Percentiles rank a stretch among this genome's conserved stretches.
Evolutionary conservation across 495 filamentous ascomycete genomes (phyloP).

Genomic region (Neurospora sp.): DNA sequence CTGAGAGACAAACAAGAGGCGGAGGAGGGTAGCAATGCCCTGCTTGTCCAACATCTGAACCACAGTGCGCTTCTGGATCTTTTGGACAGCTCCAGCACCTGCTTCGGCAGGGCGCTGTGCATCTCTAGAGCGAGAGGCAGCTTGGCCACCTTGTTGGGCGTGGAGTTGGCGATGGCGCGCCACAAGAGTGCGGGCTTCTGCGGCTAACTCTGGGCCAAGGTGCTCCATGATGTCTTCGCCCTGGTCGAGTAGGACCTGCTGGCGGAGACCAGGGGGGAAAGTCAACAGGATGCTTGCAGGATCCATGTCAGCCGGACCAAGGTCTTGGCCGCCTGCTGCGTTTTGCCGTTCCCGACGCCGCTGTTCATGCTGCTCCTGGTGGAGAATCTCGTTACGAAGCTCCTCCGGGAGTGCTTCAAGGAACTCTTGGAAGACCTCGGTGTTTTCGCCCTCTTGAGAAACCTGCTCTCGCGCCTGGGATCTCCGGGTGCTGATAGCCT

Average conservation of each 20-base stretch:
- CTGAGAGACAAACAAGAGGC: constrained; percentile 93
- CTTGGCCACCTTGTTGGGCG: not conserved
- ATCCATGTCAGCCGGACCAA: constrained; percentile 76
- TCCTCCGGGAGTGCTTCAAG: constrained; percentile 84
- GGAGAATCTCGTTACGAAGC: constrained; percentile 78
- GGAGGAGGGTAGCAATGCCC: constrained; percentile 85
- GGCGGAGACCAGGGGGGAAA: constrained; percentile 72
- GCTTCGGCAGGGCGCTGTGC: constrained; percentile 17
- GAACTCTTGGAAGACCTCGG: constrained; percentile 90
- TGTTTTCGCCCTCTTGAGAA: constrained; percentile 62
- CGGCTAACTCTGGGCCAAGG: constrained; percentile 74
- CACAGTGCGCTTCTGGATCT: constrained; percentile 65
- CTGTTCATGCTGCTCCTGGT: constrained; percentile 80
- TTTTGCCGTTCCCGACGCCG: constrained; percentile 67
- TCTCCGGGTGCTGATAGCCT: constrained; percentile 72
- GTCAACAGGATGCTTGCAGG: constrained; percentile 85
- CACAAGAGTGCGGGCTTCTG: constrained; percentile 64
- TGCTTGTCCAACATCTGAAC: constrained; percentile 96
- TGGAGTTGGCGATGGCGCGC: constrained; percentile 15
- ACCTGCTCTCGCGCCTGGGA: constrained; percentile 61
- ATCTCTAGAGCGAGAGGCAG: constrained; percentile 17
- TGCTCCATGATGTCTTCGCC: constrained; percentile 79
- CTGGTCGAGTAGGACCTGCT: constrained; percentile 81
- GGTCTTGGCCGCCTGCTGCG: constrained; percentile 39
- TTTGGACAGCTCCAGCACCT: constrained; percentile 27